Base-by-base conservation (phyloP, 2,329 filamentous ascomycete genomes). In the Hypoxylon sp. region DNA sequence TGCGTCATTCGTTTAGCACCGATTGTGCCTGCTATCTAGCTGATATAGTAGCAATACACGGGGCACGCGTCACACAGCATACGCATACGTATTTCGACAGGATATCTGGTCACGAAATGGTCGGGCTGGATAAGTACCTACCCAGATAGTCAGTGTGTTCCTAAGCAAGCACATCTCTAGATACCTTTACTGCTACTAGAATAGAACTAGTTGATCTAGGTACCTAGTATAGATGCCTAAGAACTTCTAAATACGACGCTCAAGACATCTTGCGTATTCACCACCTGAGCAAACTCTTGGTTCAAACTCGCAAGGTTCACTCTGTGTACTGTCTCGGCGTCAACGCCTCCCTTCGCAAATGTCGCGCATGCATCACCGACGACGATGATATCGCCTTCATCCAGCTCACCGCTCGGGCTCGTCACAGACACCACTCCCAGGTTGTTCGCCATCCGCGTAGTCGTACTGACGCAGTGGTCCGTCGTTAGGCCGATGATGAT, bases 401-500 rank as follows among this genome's bases (percentile, higher is more conserved):
- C 65, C 4, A 65, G 53, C 1, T 78, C 73, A 64, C 80, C 77
- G 2, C 46, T 26, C 20, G 46, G 42, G 14, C 36, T 45, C 2
- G 49, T 56, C 6, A 30, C 30, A 20, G 58, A 65, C 40, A 80
- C 77, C 14, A 84, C 79, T 4, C 77, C 76, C 42, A 84, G 56
- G 64, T 84, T 84, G 16, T 74, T 78, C 0, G 82, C 82, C 80
- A 83, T 82, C 6, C 82, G 78, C 22, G 79, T 77, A 1, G 80
- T 80, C 3, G 82, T 84, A 60, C 79, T 82, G 12, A 84, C 81
- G 55, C 82, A 84, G 64, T 84, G 82, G 70, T 84, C 82, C 33
- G 82, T 83, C 2, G 80, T 82, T 59, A 84, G 62, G 0, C 82
- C 82, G 1, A 73, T 74, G 26, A 83, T 69, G 16, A 83, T 61